Conservation (phyloP, 1,284 basidiomycete genomes). For the Xerocomus minutiporus region DNA sequence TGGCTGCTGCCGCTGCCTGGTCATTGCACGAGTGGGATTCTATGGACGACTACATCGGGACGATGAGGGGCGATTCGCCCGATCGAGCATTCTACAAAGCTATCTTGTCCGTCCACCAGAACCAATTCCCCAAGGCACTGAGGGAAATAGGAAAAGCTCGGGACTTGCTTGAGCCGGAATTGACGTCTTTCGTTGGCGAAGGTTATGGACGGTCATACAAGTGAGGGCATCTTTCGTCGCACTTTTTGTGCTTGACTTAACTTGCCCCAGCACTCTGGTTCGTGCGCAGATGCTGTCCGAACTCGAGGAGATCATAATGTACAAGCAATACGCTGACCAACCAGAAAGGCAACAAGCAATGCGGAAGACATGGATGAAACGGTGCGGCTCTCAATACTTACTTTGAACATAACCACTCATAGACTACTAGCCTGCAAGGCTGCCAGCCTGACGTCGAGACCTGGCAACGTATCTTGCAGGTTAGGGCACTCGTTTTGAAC, state of each 20-base stretch:
- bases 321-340: slow-evolving; percentile 93
- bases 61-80: slow-evolving; percentile 91
- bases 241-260: slow-evolving; percentile 12
- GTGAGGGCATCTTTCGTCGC: slow-evolving; percentile 41
- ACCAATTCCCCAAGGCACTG: slow-evolving; percentile 89
- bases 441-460: slow-evolving; percentile 99
- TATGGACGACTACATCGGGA: slow-evolving; percentile 96
- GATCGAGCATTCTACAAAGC: slow-evolving; percentile 96
- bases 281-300: slow-evolving; percentile 99
- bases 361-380: slow-evolving; percentile 92
- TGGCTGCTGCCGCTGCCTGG: slow-evolving; percentile 98
- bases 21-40: slow-evolving; percentile 95
- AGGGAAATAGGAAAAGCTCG: slow-evolving; percentile 93
- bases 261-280: slow-evolving; percentile 74
- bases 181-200: slow-evolving; percentile 91
- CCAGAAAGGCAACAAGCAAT: slow-evolving; percentile 85
- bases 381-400: slow-evolving; percentile 42
- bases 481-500: slow-evolving; percentile 89
- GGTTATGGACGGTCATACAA: slow-evolving; percentile 96
- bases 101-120: slow-evolving; percentile 93
- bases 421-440: slow-evolving; percentile 69
- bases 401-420: slow-evolving; percentile 4
- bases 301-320: slow-evolving; percentile 95
- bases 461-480: slow-evolving; percentile 97
- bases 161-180: slow-evolving; percentile 88